Base-by-base conservation (phyloP, 371 early-diverging fungal genomes). In the Haplosporangium sp. region DNA sequence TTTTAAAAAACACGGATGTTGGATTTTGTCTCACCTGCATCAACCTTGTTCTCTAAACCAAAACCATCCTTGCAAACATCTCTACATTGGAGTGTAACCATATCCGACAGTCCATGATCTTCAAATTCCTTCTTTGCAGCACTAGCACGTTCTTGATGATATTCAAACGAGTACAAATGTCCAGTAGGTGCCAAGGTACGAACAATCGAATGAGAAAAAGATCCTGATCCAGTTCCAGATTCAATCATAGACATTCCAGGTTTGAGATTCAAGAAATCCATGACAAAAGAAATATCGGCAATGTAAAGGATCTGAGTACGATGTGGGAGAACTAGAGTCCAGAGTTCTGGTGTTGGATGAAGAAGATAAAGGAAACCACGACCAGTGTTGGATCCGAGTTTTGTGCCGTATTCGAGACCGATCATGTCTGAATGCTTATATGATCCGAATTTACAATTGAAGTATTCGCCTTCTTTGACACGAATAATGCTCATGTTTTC, bases 181-280 rank as follows among this genome's bases (percentile, higher is more conserved):
- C 98, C 98, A 0, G 86, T 87, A 0, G 96, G 95, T 4, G 93
- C 95, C 63, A 98, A 86, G 0, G 96, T 92, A 35, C 98, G 89
- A 4, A 94, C 95, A 48, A 97, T 89, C 3, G 96, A 94, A 76
- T 98, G 99, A 6, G 97, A 95, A 68, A 98, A 97, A 34, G 98
- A 98, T 7, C 97, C 99, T 48, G 94, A 94, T 34, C 99, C 99
- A 11, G 99, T 98, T 20, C 98, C 97, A n/a, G 95, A 93, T 84
- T 98, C 99, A 47, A 98, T 89, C 68, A 98, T 92, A 27, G 88
- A 85, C 59, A 88, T 87, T 34, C 99, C 98, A 4, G 97, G 97
- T 66, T 88, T 90, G 68, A 98, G 83, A 61, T 96, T 94, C 39
- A 98, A 88, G 67, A 88, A 86, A 40, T 89, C 78, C 13, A 92